Evolutionary conservation across 768 basidiomycete species (phyloP).

Genomic region (Hemileccinum rubropunctum): DNA sequence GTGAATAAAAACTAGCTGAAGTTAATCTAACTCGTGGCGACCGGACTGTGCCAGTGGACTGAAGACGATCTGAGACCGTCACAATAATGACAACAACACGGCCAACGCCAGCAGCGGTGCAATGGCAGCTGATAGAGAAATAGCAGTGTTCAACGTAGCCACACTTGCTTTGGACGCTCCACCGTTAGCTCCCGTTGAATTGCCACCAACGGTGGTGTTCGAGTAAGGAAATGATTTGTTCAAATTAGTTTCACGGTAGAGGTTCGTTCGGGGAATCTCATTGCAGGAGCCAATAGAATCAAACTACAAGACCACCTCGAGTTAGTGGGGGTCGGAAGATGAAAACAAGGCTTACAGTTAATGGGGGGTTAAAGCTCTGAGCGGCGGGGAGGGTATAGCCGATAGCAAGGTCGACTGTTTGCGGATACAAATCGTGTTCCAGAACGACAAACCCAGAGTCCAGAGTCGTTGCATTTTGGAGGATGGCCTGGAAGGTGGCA

Average conservation of each 20-base stretch:
- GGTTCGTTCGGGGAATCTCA: conserved; percentile 55
- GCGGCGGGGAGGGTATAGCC: conserved; percentile 85
- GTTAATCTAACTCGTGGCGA: neutral
- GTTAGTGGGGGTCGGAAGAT: neutral
- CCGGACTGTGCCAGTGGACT: neutral
- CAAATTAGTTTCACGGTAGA: conserved; percentile 82
- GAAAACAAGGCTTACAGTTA: conserved; percentile 47
- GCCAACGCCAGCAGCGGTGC: conserved; percentile 13
- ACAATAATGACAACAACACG: conserved; percentile 13
- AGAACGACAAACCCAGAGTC: conserved; percentile 83
- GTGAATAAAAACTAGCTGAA: conserved; percentile 1
- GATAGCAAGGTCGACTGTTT: conserved; percentile 87
- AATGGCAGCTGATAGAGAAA: conserved; percentile 12
- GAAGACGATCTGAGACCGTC: conserved; percentile 2
- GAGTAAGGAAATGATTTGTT: conserved; percentile 64
- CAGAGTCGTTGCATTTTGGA: conserved; percentile 61
- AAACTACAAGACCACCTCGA: conserved; percentile 37
- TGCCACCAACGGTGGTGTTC: conserved; percentile 30
- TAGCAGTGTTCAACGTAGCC: conserved; percentile 11
- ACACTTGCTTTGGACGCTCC: conserved; percentile 3
- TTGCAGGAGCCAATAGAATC: conserved; percentile 79
- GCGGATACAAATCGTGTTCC: conserved; percentile 80
- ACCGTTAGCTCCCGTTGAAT: conserved; percentile 3
- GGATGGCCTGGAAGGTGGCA: conserved; percentile 69
- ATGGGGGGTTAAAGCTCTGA: conserved; percentile 56